phyloP scores from a whole-genome alignment of 768 basidiomycete species.

The Crassisporium funariophilum region DNA sequence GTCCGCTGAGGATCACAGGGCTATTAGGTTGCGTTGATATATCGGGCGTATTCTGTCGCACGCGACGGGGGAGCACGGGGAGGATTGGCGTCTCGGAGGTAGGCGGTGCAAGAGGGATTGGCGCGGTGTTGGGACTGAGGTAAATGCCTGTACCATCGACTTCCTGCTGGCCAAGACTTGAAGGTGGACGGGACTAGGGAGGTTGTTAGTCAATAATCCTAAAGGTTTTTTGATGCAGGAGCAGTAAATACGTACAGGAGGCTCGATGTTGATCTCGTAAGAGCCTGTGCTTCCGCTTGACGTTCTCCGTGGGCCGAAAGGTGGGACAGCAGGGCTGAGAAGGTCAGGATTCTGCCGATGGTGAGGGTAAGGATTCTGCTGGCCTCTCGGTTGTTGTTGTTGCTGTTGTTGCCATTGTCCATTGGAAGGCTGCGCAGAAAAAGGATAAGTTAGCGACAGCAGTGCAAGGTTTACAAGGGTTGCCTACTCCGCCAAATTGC shows the following conservation, averaged over 20 bases:
- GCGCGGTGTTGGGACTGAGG: conserved; percentile 11
- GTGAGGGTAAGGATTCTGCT: too few species aligned
- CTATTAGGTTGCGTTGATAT: conserved; percentile 14
- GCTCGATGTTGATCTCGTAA: conserved; percentile 21
- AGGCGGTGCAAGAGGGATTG: conserved; percentile 4
- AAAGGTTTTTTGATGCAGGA: neutral
- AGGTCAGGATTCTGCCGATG: too few species aligned
- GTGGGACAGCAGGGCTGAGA: too few species aligned
- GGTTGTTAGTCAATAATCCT: neutral
- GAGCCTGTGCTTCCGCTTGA: conserved; percentile 19
- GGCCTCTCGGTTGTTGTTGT: too few species aligned
- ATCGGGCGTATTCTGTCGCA: conserved; percentile 5
- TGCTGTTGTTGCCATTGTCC: too few species aligned
- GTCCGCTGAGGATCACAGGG: conserved; percentile 13
- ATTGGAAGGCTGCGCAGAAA: too few species aligned
- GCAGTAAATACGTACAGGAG: conserved; percentile 20
- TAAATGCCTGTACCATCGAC: conserved; percentile 4
- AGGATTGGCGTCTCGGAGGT: conserved; percentile 1
- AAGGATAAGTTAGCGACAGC: too few species aligned
- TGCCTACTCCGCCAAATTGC: too few species aligned
- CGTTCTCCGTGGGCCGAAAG: conserved; percentile 4
- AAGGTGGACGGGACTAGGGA: conserved; percentile 20
- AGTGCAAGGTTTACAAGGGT: too few species aligned
- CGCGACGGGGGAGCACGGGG: neutral
- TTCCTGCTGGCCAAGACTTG: conserved; percentile 7